phyloP scores from a whole-genome alignment of 805 yeast species.

The Starmera caribaea region DNA sequence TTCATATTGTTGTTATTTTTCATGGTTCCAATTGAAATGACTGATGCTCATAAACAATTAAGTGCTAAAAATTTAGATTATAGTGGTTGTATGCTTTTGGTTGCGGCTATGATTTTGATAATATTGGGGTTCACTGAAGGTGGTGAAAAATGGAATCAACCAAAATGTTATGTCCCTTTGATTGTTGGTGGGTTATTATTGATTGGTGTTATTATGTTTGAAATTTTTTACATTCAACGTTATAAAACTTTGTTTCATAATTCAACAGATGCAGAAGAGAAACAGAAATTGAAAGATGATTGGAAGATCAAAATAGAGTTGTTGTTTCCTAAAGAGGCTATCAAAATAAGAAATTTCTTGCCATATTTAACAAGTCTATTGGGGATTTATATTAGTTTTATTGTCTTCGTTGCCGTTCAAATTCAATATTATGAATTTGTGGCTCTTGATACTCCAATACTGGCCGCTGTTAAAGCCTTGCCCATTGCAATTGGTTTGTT shows the following conservation, averaged over 20 bases:
- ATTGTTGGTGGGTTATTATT: conserved; percentile 27
- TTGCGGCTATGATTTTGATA: conserved; percentile 27
- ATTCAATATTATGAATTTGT: conserved; percentile 20
- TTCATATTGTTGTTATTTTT: conserved; percentile 19
- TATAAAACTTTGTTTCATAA: no score
- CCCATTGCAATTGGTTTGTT: conserved; percentile 24
- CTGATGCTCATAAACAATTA: conserved; percentile 11
- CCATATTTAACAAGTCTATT: conserved; percentile 14
- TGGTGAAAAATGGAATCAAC: conserved; percentile 31
- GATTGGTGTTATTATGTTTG: conserved; percentile 20
- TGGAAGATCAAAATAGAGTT: conserved; percentile 12
- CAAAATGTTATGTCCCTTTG: conserved; percentile 31
- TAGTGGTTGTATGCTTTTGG: conserved; percentile 23
- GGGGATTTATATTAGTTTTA: conserved; percentile 12
- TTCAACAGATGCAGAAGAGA: no score
- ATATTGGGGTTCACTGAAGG: conserved; percentile 37
- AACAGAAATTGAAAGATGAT: conserved; percentile 2
- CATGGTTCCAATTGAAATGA: conserved; percentile 20
- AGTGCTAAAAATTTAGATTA: conserved; percentile 24
- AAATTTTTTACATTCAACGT: conserved; percentile 14
- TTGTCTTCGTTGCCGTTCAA: conserved; percentile 12
- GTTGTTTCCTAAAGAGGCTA: conserved; percentile 20
- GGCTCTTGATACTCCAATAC: conserved; percentile 21
- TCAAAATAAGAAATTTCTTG: conserved; percentile 18
- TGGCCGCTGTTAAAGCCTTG: conserved; percentile 26